Evolutionary conservation across 2,329 filamentous ascomycete species (phyloP).

Genomic region (Diaporthe batatas): DNA sequence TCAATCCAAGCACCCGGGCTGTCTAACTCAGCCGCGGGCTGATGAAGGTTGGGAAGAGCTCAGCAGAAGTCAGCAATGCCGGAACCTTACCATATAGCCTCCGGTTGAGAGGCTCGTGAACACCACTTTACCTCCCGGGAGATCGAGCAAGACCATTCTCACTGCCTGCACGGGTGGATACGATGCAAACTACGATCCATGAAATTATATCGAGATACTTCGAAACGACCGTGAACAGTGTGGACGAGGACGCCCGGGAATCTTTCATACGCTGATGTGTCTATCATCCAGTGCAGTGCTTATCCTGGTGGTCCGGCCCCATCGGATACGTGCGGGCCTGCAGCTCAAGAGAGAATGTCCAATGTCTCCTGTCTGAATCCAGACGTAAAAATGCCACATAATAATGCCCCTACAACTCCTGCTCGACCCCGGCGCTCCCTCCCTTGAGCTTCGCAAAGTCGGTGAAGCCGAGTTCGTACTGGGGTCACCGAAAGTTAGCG

Average conservation of each 20-base stretch:
- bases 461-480: constrained; percentile 43
- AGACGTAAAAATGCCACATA: neutral
- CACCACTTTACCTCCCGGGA: neutral
- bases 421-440: constrained; percentile 10
- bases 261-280: neutral
- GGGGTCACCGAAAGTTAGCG: constrained; percentile 3
- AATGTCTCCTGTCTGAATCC: neutral
- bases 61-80: neutral
- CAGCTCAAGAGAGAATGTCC: no score
- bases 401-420: constrained; percentile 35
- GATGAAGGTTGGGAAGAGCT: neutral
- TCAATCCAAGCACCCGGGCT: neutral
- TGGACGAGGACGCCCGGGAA: neutral
- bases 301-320: neutral
- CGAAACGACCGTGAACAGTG: neutral
- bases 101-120: neutral
- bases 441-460: constrained; percentile 41
- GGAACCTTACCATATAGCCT: no score
- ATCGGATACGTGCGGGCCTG: neutral
- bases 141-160: no score
- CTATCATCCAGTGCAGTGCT: neutral
- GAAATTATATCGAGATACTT: neutral
- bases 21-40: neutral
- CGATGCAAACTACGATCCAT: neutral
- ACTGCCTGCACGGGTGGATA: no score